Evolutionary conservation across 495 filamentous ascomycete genomes (phyloP).

Genomic region (Penicillium maclennaniae): DNA sequence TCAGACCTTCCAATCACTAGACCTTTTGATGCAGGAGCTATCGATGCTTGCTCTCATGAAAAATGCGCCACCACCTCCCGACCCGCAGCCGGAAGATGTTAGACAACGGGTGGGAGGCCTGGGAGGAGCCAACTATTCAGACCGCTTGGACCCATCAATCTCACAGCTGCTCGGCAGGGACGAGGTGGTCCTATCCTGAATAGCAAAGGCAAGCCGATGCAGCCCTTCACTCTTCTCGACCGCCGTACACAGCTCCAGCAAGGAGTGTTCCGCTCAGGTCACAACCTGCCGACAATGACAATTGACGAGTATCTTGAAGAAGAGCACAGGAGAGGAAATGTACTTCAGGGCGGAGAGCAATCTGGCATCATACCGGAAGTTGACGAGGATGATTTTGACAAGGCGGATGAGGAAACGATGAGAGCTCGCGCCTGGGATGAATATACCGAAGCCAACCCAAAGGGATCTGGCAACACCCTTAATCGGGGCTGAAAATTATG

Average conservation of each 20-base stretch:
- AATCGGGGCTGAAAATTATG: conserved; percentile 63
- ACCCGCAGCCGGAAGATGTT: conserved; percentile 43
- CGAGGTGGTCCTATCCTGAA: conserved; percentile 74
- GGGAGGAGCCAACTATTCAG: conserved; percentile 55
- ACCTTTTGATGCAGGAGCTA: conserved; percentile 77
- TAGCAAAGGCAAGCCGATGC: conserved; percentile 76
- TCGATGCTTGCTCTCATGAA: conserved; percentile 76
- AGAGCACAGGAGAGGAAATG: conserved; percentile 79
- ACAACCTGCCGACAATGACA: conserved; percentile 93
- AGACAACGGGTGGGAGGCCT: conserved; percentile 39
- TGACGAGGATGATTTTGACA: conserved; percentile 85
- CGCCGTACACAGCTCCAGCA: conserved; percentile 70
- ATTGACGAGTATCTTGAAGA: conserved; percentile 98
- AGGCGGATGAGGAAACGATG: conserved; percentile 82
- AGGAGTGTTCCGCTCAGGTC: conserved; percentile 85
- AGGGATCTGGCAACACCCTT: conserved; percentile 79
- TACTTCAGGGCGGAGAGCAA: conserved; percentile 76
- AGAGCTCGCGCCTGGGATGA: conserved; percentile 97
- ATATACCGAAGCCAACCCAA: conserved; percentile 84
- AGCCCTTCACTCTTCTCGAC: conserved; percentile 84
- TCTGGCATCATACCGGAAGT: conserved; percentile 65
- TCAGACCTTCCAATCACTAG: conserved; percentile 78
- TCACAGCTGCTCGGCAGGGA: conserved; percentile 49
- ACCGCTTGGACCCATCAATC: conserved; percentile 67
- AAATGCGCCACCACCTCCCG: conserved; percentile 27